Base-by-base conservation (phyloP, 2,329 filamentous ascomycete species). In the Apiospora aurea region DNA sequence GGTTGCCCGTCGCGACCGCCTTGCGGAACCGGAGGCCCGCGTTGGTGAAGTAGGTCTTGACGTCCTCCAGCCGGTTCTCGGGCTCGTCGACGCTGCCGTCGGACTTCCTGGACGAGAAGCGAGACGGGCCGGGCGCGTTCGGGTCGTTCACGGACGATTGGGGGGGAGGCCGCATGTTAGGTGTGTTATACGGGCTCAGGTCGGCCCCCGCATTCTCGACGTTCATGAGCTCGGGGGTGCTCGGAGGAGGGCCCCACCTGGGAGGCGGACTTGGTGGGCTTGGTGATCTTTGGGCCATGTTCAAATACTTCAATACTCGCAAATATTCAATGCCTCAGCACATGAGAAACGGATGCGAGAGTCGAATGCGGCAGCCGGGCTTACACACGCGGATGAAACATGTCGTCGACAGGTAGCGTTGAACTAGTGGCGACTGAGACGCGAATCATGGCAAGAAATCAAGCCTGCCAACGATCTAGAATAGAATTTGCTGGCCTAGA, bases 31-130 rank as follows among this genome's bases (percentile, higher is more conserved):
- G 4, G 7, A 64, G 8, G 10, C 57, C 57, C 18, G 34, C 2
- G 29, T 41, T 64, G 57, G 57, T n/a, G 57, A 64, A 64, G 57
- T 64, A 64, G 57, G 18, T 64, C 29, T 41, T n/a, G 18, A 64
- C 57, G 57, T 64, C 57, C 2, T 14, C 4, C 57, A 41, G 18
- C 3, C 57, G 57, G 57, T 64, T 34, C 57, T 41, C 34, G 16
- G 16, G 7, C 5, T 5, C 5, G 2, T 18, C 21, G 46, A 7
- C n/a, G 34, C 18, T n/a, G 34, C 3, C 1, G 8, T 64, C 24
- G 4, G 49, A 26, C 49, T 16, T 16, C 24, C 16, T 53, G 24
- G 49, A 53, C 49, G n/a, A 24, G 24, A 8, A 5, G 34, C 5
- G 34, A 38, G 34, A 38, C 7, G 7, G 5, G 1, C 8, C 41